These are phyloP conservation scores for Solanum etuberosum DNA, from an alignment of 257 asterid genomes.

Conservation along the genomic window DNA sequence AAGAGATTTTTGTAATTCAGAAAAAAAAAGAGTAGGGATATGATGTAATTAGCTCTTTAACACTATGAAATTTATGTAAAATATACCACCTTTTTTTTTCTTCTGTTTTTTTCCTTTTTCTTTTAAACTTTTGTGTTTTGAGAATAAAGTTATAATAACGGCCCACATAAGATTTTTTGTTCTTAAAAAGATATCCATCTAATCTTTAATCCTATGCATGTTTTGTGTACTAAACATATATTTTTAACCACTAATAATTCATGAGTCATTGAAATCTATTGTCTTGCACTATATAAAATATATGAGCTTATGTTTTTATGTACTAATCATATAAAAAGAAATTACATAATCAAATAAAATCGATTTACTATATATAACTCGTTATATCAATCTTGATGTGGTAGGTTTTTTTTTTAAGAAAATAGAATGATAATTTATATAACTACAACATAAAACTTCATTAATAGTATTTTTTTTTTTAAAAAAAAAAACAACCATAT, in stretches of 20 bases:
- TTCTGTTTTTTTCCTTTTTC: background rate
- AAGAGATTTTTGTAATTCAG: background rate
- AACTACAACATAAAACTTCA: background rate
- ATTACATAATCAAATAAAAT: background rate
- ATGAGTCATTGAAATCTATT: background rate
- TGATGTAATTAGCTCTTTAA: too few species aligned
- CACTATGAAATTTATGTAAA: too few species aligned
- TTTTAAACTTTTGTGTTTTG: background rate
- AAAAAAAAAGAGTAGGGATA: too few species aligned
- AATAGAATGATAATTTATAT: background rate
- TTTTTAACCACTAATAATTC: background rate
- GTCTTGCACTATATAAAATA: background rate
- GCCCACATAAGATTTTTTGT: background rate
- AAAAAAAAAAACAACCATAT: background rate
- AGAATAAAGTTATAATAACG: background rate
- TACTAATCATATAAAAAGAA: background rate
- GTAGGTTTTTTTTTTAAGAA: background rate
- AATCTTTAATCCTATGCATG: background rate
- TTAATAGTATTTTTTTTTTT: background rate
- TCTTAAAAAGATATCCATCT: background rate
- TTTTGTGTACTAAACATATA: background rate
- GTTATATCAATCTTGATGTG: background rate
- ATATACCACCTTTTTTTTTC: too few species aligned
- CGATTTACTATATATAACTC: background rate
- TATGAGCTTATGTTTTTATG: background rate